These are phyloP conservation scores for Stromatinia cepivora DNA, from an alignment of 2,329 filamentous ascomycete species.

Conservation along the genomic window DNA sequence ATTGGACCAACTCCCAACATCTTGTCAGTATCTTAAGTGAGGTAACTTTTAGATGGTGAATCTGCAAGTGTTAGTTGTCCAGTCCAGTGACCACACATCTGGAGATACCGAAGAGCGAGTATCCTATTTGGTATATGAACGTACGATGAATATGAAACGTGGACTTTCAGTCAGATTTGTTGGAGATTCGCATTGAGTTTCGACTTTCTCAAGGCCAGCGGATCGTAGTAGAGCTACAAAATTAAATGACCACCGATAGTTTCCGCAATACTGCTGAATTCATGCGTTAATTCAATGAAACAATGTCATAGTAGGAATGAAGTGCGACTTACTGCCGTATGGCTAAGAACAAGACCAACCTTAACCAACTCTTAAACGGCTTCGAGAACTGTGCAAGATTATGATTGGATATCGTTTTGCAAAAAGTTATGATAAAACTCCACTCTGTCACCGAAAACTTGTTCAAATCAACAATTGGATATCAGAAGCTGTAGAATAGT, in stretches of 20 bases:
- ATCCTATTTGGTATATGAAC: neutral
- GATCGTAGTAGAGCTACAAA: neutral
- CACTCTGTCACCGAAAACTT: neutral
- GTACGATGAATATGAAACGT: neutral
- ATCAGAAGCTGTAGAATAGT: neutral
- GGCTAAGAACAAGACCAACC: neutral
- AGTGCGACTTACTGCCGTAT: neutral
- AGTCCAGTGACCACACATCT: neutral
- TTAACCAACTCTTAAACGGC: neutral
- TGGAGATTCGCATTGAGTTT: neutral
- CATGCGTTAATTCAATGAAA: neutral
- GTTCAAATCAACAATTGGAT: neutral
- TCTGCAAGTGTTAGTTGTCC: conserved; percentile 2
- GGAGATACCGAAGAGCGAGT: neutral
- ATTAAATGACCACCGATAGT: neutral
- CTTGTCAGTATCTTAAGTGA: neutral
- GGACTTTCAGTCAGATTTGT: neutral
- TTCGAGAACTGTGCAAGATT: neutral
- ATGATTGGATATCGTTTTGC: neutral
- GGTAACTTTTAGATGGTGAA: neutral
- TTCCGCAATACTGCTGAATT: neutral
- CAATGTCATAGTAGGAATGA: neutral
- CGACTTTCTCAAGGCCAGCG: neutral
- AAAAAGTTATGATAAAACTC: neutral
- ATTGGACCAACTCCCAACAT: conserved; percentile 21